phyloP scores from a whole-genome alignment of 306 rosid species.

The Canavalia ensiformis region DNA sequence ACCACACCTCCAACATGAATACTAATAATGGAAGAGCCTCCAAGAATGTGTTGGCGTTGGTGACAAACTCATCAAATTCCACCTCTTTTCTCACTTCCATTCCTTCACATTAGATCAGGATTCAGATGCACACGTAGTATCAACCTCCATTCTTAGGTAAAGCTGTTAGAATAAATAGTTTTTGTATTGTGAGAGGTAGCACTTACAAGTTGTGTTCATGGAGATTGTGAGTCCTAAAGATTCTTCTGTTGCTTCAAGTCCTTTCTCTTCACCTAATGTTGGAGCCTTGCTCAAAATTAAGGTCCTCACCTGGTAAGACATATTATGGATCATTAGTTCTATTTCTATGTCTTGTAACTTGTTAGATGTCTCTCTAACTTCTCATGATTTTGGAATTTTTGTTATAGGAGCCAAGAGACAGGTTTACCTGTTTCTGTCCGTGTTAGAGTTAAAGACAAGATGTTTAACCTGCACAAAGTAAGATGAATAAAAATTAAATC shows the following conservation, averaged over 20 bases:
- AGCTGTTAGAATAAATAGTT: constrained; percentile 40
- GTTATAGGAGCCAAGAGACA: constrained; percentile 87
- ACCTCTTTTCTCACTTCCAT: constrained; percentile 48
- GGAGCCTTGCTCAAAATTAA: constrained; percentile 86
- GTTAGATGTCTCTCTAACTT: neutral
- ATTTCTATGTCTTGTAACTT: neutral
- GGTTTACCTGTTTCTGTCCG: constrained; percentile 80
- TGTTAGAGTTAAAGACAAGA: constrained; percentile 68
- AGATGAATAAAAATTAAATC: neutral
- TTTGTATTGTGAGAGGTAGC: neutral
- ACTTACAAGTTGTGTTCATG: constrained; percentile 59
- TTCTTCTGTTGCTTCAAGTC: constrained; percentile 68
- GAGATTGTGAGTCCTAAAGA: constrained; percentile 64
- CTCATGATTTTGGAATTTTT: constrained; percentile 36
- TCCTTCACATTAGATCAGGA: constrained; percentile 29
- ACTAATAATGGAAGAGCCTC: constrained; percentile 31
- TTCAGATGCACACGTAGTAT: constrained; percentile 29
- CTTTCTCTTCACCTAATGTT: constrained; percentile 82
- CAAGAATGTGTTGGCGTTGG: constrained; percentile 65
- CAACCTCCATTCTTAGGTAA: constrained; percentile 34
- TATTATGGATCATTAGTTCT: neutral
- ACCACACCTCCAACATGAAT: constrained; percentile 39
- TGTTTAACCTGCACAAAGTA: constrained; percentile 82
- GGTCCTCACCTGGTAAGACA: constrained; percentile 78
- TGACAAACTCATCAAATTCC: constrained; percentile 48